phyloP scores from a whole-genome alignment of 2,329 filamentous ascomycete genomes.

The Pseudopithomyces chartarum region DNA sequence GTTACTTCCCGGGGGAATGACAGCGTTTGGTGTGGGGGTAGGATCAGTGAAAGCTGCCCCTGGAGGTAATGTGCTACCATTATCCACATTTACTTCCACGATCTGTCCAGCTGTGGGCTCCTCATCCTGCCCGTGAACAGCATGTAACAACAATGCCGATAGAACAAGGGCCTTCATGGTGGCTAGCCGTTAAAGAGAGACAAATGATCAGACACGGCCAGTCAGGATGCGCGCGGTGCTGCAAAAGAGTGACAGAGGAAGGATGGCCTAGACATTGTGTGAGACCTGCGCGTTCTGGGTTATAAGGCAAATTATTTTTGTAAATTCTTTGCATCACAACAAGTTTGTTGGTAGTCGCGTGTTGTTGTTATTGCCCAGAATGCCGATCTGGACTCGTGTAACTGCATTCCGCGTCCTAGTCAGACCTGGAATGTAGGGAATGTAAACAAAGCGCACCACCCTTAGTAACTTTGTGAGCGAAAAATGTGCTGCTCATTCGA shows the following conservation, averaged over 20 bases:
- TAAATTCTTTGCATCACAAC: constrained; percentile 31
- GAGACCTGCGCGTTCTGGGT: constrained; percentile 20
- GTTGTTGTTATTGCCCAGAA: too few relatives aligned
- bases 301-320: constrained; percentile 20
- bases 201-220: constrained; percentile 1
- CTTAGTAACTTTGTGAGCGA: too few relatives aligned
- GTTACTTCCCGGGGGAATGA: background rate
- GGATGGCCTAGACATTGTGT: constrained; percentile 23
- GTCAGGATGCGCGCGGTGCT: constrained; percentile 18
- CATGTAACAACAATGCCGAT: constrained; percentile 20
- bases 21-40: background rate
- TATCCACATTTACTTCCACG: background rate
- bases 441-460: too few relatives aligned
- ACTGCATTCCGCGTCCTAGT: too few relatives aligned
- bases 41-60: background rate
- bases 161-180: constrained; percentile 24
- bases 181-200: constrained; percentile 10
- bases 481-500: too few relatives aligned
- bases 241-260: constrained; percentile 27
- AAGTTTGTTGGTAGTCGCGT: too few relatives aligned
- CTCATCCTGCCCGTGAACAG: constrained; percentile 15
- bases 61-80: background rate
- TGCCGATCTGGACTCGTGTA: too few relatives aligned
- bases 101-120: background rate
- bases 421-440: too few relatives aligned